A percentile compares a stretch with the other conserved stretches of the same genome.
Evolutionary conservation across 371 early-diverging fungal species (phyloP).

Genomic region (Mortierella sp.): DNA sequence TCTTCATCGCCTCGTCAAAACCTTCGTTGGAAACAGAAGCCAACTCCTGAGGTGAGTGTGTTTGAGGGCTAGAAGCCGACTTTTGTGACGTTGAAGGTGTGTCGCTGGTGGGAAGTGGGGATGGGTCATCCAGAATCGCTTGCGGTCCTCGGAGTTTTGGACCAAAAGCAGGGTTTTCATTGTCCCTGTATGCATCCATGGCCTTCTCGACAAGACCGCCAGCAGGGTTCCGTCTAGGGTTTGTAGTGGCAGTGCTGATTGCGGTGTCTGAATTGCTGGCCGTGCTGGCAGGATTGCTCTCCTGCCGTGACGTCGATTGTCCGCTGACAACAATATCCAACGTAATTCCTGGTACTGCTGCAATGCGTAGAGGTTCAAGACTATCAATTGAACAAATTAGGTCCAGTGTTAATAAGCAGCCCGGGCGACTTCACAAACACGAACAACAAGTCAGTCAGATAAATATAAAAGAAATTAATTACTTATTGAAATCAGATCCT

Average conservation of each 20-base stretch:
- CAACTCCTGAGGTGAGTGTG: not conserved
- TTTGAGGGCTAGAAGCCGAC: not conserved
- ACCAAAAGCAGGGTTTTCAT: too few species aligned
- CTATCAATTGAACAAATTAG: not conserved
- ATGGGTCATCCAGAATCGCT: not conserved
- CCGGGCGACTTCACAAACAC: too few species aligned
- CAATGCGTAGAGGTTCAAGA: not conserved
- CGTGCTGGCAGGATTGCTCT: too few species aligned
- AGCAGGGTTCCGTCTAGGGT: too few species aligned
- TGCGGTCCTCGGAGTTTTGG: not conserved
- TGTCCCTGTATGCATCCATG: too few species aligned
- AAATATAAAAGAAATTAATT: not conserved
- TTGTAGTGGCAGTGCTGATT: too few species aligned
- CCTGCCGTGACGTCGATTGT: not conserved
- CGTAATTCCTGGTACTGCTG: not conserved
- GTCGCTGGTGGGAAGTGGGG: not conserved
- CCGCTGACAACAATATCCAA: not conserved
- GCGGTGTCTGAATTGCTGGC: too few species aligned
- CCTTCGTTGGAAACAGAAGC: not conserved
- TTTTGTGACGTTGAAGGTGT: not conserved
- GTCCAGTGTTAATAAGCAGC: not conserved
- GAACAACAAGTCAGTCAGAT: too few species aligned
- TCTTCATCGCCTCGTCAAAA: not conserved
- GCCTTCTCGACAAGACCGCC: too few species aligned
- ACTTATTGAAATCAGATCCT: not conserved